A percentile compares a stretch with the other conserved stretches of the same genome.
phyloP scores from a whole-genome alignment of 139 green algal species.

The Chlamydomonas incerta region DNA sequence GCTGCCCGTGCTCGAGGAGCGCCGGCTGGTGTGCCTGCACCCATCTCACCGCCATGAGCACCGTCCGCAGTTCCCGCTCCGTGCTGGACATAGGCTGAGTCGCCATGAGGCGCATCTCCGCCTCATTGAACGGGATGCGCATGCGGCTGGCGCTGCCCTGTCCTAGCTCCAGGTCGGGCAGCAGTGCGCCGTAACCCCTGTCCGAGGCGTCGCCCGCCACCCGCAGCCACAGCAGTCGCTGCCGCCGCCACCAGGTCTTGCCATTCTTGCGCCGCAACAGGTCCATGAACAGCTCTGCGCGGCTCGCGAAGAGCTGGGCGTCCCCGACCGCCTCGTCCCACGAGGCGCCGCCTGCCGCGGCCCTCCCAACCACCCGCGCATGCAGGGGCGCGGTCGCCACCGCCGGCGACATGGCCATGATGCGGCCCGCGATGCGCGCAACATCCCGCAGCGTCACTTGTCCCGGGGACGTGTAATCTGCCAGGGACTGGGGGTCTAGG shows the following conservation, averaged over 20 bases:
- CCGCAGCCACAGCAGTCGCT: background rate
- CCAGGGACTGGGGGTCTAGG: too few species aligned
- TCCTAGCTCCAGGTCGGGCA: background rate
- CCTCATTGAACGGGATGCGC: background rate
- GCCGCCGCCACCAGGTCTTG: background rate
- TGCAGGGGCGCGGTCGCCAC: background rate
- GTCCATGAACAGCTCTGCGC: background rate
- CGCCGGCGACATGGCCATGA: background rate
- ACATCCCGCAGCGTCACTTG: background rate
- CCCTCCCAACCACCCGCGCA: background rate
- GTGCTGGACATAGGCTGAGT: conserved; percentile 12
- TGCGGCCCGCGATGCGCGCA: background rate
- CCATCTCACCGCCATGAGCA: background rate
- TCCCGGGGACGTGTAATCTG: too few species aligned
- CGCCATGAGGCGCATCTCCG: background rate
- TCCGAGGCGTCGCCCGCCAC: conserved; percentile 29
- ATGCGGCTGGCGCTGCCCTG: background rate
- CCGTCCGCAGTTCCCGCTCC: background rate
- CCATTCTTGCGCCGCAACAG: conserved; percentile 1
- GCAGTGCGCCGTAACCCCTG: background rate
- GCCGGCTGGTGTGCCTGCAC: background rate
- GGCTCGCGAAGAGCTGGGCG: background rate
- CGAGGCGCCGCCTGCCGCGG: background rate
- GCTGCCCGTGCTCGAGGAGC: background rate
- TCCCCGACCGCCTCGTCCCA: conserved; percentile 17